Conservation (phyloP, 495 filamentous ascomycete genomes). For the Parmelia sp. region DNA sequence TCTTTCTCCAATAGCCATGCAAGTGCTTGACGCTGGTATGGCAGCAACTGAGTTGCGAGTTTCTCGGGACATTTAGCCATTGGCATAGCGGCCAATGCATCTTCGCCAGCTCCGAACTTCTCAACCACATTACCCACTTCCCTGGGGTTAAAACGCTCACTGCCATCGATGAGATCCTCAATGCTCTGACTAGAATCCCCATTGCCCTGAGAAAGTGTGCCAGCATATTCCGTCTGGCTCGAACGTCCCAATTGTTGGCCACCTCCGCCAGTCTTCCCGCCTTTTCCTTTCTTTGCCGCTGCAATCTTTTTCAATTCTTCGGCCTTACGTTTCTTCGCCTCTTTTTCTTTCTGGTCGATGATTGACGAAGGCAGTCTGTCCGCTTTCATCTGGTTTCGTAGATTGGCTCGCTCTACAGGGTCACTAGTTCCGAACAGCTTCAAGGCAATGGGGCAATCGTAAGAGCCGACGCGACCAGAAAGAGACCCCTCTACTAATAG, state of each 20-base stretch:
- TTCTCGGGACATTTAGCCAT: slow-evolving; percentile 59
- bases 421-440: slow-evolving; percentile 61
- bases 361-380: slow-evolving; percentile 52
- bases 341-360: slow-evolving; percentile 41
- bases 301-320: slow-evolving; percentile 34
- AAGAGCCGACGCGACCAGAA: slow-evolving; percentile 54
- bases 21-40: slow-evolving; percentile 79
- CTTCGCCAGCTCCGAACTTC: slow-evolving; percentile 61
- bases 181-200: slow-evolving; percentile 38
- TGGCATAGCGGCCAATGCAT: slow-evolving; percentile 65
- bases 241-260: slow-evolving; percentile 22
- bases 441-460: slow-evolving; percentile 64
- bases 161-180: slow-evolving; percentile 59
- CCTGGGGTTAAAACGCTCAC: slow-evolving; percentile 63
- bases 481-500: slow-evolving; percentile 62
- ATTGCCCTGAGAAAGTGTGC: slow-evolving; percentile 25
- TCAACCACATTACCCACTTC: slow-evolving; percentile 63
- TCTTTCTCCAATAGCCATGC: slow-evolving; percentile 79
- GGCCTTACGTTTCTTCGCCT: slow-evolving; percentile 44
- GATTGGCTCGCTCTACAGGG: slow-evolving; percentile 37
- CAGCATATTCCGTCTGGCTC: slow-evolving; percentile 19
- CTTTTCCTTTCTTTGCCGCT: slow-evolving; percentile 34
- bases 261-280: slow-evolving; percentile 22
- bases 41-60: slow-evolving; percentile 61
- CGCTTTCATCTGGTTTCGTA: slow-evolving; percentile 56